Evolutionary conservation across 2,329 filamentous ascomycete species (phyloP), one percentile per base, ranked within the genome.

Genomic region (Fusarium paranaense): DNA sequence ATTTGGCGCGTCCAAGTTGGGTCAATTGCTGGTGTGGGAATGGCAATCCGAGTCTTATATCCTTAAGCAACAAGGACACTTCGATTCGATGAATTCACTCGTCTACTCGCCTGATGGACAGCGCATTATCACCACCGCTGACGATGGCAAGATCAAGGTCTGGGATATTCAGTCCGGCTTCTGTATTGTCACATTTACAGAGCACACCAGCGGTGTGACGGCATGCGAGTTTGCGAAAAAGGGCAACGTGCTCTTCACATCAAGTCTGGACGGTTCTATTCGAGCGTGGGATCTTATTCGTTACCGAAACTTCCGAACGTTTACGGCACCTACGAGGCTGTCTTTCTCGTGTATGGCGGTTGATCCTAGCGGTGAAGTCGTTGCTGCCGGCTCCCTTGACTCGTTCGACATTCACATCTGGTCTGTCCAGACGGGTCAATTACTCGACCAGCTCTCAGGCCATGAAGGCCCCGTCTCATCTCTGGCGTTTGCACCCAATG

Each of bases 21-120:
- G 97, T 1, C 97, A 99, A 81, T 87, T 99, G n/a, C 86, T 99
- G 5, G 97, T 99, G 5, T 99, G 97, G 97, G 97, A 99, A 82
- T 99, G 97, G 95, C 96, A 98, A 81, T 99, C 97, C 0, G 97
- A 99, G 83, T 98, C 96, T 7, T 99, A 99, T 82, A 97, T 99
- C 67, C 87, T 99, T 57, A 99, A 99, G 84, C 97, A 99, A 80
- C 97, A 98, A 83, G 97, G 96, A 0, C 97, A 99, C 83, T 95
- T 98, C 74, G 97, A 99, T 81, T 93, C 95, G 3, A 95, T 98
- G 90, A 98, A 98, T 82, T 90, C 95, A 1, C 87, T 99, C 5
- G 93, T 94, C 10, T 99, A 98, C 83, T 96, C 97, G 6, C 95
- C 97, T 0, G 96, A 98, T 79, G 96, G 97, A 6, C 94, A 97